phyloP scores from a whole-genome alignment of 2,329 filamentous ascomycete species.

The Magnaporthiopsis poae region DNA sequence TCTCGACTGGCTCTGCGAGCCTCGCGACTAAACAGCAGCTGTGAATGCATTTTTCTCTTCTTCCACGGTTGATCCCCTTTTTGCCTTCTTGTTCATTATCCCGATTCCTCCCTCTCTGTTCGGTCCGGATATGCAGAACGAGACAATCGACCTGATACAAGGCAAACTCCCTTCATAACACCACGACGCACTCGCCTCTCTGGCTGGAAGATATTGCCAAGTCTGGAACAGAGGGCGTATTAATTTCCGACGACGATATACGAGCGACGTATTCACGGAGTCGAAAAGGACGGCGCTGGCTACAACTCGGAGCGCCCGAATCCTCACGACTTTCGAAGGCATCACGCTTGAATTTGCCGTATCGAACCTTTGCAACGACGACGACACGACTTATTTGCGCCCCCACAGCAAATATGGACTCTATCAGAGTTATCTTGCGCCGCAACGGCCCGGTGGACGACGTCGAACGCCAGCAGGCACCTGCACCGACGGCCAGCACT shows the following conservation, averaged over 20 bases:
- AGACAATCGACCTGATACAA: not conserved
- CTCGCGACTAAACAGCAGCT: not conserved
- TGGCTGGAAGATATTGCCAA: not conserved
- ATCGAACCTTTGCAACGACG: not conserved
- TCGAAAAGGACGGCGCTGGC: not conserved
- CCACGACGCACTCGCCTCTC: not conserved
- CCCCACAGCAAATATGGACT: constrained; percentile 10
- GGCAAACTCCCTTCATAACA: not conserved
- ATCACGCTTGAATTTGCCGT: not conserved
- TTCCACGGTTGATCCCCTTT: not conserved
- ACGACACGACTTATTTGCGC: not conserved
- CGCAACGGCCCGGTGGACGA: constrained; percentile 14
- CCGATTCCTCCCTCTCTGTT: not conserved
- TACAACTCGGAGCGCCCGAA: not conserved
- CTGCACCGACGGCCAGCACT: constrained; percentile 14
- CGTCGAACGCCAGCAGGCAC: constrained; percentile 11
- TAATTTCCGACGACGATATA: not conserved
- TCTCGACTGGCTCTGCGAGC: constrained; percentile 6
- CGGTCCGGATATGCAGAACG: not conserved
- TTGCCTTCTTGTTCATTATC: not conserved
- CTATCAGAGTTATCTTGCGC: constrained; percentile 8
- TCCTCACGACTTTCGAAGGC: not conserved
- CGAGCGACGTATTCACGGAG: not conserved
- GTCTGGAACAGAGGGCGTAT: not conserved
- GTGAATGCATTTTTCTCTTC: not conserved